These are phyloP conservation scores for Fusarium hainanense DNA, from an alignment of 2,329 filamentous ascomycete species.

Conservation along the genomic window DNA sequence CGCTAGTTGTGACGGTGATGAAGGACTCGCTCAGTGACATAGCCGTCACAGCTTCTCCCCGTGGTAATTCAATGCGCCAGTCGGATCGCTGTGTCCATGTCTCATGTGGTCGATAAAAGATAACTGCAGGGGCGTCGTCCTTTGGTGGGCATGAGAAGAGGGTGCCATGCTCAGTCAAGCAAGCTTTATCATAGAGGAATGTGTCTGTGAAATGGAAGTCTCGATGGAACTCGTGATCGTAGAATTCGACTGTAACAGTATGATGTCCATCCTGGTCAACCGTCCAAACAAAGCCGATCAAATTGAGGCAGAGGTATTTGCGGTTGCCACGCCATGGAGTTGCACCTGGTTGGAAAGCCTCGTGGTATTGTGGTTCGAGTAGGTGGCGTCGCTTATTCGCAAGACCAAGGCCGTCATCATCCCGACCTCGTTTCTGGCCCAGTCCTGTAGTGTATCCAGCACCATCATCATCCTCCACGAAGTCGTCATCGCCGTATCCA, in stretches of 20 bases:
- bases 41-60: conserved; percentile 85
- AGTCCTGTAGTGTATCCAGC: conserved; percentile 80
- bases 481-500: conserved; percentile 74
- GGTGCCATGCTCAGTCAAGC: conserved; percentile 84
- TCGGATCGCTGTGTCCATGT: conserved; percentile 93
- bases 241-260: conserved; percentile 97
- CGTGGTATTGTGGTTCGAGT: conserved; percentile 75
- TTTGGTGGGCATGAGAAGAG: conserved; percentile 84
- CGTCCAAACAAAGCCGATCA: conserved; percentile 96
- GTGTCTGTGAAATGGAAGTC: conserved; percentile 99
- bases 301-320: conserved; percentile 91
- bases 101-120: conserved; percentile 98
- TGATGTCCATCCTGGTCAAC: conserved; percentile 94
- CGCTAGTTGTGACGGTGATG: conserved; percentile 86
- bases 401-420: conserved; percentile 59
- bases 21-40: conserved; percentile 94
- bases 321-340: conserved; percentile 96
- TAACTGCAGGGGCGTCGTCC: conserved; percentile 74
- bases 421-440: conserved; percentile 62
- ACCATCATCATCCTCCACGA: conserved; percentile 94
- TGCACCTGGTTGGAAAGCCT: conserved; percentile 90
- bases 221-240: conserved; percentile 89
- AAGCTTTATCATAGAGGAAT: conserved; percentile 95
- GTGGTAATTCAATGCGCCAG: conserved; percentile 89
- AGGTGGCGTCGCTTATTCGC: conserved; percentile 63